phyloP scores from a whole-genome alignment of 106 monocot species.

The Dendrobium huoshanense region DNA sequence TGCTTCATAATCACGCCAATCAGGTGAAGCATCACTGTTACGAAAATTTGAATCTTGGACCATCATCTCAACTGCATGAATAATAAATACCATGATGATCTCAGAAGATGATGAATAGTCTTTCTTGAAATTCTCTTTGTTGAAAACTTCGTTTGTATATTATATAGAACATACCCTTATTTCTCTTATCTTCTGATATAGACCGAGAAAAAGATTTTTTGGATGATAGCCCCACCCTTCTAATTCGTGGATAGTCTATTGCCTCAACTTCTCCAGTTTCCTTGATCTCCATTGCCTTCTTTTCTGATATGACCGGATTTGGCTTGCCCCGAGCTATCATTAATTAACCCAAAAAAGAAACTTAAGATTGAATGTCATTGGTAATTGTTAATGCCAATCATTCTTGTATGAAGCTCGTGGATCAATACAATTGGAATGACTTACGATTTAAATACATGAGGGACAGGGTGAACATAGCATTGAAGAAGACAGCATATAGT shows the following conservation, averaged over 20 bases:
- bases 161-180: not conserved
- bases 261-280: not conserved
- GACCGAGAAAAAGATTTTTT: not conserved
- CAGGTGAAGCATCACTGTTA: not conserved
- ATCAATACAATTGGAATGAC: slow-evolving; percentile 10
- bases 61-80: not conserved
- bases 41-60: not conserved
- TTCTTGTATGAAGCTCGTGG: not conserved
- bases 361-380: not conserved
- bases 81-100: not conserved
- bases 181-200: not conserved
- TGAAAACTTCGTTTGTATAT: not conserved
- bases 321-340: slow-evolving; percentile 50
- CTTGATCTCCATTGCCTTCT: slow-evolving; percentile 26
- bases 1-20: not conserved
- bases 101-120: not conserved
- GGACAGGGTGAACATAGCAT: slow-evolving; percentile 69
- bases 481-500: slow-evolving; percentile 75
- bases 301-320: slow-evolving; percentile 62
- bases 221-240: not conserved
- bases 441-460: slow-evolving; percentile 84
- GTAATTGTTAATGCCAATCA: not conserved
- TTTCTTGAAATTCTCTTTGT: not conserved
- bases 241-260: not conserved
- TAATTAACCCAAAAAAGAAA: not conserved